A percentile compares a stretch with the other conserved stretches of the same genome.
Evolutionary conservation across 176 grass and related monocot genomes (phyloP).

Genomic region (Oryza meyeriana): DNA sequence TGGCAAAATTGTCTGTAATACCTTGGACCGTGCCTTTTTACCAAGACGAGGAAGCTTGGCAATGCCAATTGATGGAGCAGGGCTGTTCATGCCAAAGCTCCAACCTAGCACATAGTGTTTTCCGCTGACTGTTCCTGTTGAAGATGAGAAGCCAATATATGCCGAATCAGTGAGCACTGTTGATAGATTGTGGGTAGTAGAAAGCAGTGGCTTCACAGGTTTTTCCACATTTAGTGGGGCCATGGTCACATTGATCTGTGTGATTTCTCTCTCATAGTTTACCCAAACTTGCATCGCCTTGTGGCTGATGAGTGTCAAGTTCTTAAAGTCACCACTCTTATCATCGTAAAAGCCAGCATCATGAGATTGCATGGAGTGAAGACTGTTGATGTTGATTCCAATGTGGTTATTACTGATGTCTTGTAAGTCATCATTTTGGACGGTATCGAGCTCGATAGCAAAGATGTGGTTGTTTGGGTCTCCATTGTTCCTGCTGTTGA

Average conservation of each 20-base stretch:
- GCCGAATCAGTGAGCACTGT: not conserved
- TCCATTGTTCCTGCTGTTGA: not conserved
- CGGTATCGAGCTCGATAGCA: constrained; percentile 36
- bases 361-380: not conserved
- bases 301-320: not conserved
- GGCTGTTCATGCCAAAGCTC: constrained; percentile 26
- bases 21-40: not conserved
- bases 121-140: not conserved
- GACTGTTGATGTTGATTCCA: constrained; percentile 19
- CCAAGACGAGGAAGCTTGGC: not conserved
- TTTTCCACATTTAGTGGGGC: not conserved
- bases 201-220: not conserved
- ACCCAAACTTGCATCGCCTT: constrained; percentile 39
- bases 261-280: not conserved
- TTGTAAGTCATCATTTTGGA: not conserved
- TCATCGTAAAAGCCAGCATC: constrained; percentile 10
- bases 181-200: not conserved
- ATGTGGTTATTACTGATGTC: constrained; percentile 27
- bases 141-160: constrained; percentile 26
- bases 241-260: constrained; percentile 27
- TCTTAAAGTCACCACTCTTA: not conserved
- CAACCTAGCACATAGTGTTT: constrained; percentile 37
- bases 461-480: constrained; percentile 19
- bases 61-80: not conserved
- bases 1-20: not conserved